Conservation (phyloP, 2,329 filamentous ascomycete genomes). For the Neofusicoccum parvum region DNA sequence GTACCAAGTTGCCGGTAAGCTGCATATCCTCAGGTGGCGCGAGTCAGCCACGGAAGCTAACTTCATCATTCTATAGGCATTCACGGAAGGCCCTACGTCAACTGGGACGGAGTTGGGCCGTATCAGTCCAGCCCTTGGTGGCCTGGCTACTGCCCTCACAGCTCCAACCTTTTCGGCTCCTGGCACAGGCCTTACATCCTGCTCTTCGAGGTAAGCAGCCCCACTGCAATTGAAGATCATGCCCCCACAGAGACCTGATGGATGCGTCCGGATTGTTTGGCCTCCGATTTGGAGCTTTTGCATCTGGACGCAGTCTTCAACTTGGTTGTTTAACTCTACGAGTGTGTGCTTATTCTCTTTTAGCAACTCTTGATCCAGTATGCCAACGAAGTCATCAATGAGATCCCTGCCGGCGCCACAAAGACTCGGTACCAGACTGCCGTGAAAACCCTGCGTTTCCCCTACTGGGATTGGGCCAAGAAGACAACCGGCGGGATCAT, state of each 20-base stretch:
- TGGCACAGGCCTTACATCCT: slow-evolving; percentile 84
- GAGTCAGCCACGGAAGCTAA: background rate
- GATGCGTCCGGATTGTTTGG: too few relatives aligned
- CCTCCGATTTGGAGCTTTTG: too few relatives aligned
- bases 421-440: slow-evolving; percentile 39
- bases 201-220: slow-evolving; percentile 55
- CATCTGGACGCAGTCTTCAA: too few relatives aligned
- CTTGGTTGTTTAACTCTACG: too few relatives aligned
- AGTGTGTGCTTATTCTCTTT: slow-evolving; percentile 4
- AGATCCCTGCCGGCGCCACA: slow-evolving; percentile 36
- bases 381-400: slow-evolving; percentile 38
- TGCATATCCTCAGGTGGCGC: background rate
- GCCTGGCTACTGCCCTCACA: slow-evolving; percentile 75
- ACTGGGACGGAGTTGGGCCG: slow-evolving; percentile 32
- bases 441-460: slow-evolving; percentile 41
- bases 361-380: slow-evolving; percentile 42
- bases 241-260: too few relatives aligned
- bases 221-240: too few relatives aligned
- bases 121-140: slow-evolving; percentile 3
- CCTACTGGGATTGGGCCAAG: slow-evolving; percentile 50
- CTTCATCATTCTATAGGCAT: slow-evolving; percentile 28
- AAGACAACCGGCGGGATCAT: slow-evolving; percentile 32
- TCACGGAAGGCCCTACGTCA: slow-evolving; percentile 33
- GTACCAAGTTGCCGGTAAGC: slow-evolving; percentile 73
- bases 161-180: slow-evolving; percentile 74